These are phyloP conservation scores for Serpula lacrymans DNA, from an alignment of 768 basidiomycete species.

Conservation along the genomic window DNA sequence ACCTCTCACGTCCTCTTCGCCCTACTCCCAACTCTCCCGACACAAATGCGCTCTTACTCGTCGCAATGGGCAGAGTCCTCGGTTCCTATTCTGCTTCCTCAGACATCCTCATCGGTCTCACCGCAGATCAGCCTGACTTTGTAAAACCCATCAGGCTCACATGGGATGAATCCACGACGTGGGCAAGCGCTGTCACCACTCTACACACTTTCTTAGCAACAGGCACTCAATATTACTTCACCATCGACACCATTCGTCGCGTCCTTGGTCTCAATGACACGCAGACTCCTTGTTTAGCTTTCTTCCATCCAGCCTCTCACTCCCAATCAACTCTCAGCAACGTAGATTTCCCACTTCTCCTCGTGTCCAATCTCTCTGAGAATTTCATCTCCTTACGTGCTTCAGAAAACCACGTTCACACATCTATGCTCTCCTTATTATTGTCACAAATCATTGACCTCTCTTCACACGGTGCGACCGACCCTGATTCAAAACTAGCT, in stretches of 20 bases:
- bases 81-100: slow-evolving; percentile 18
- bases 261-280: slow-evolving; percentile 1
- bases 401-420: slow-evolving; percentile 10
- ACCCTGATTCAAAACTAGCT: slow-evolving; percentile 9
- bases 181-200: slow-evolving; percentile 10
- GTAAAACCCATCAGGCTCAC: slow-evolving; percentile 10
- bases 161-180: slow-evolving; percentile 17
- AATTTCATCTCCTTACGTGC: slow-evolving; percentile 13
- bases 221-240: neutral
- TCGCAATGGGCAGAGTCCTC: slow-evolving; percentile 17
- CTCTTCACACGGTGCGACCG: slow-evolving; percentile 1
- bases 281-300: slow-evolving; percentile 12
- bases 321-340: too few species aligned
- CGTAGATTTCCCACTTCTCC: slow-evolving; percentile 9
- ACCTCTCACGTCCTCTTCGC: neutral
- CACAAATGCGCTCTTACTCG: slow-evolving; percentile 13
- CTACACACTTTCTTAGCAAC: slow-evolving; percentile 8
- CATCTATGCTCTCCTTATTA: slow-evolving; percentile 10
- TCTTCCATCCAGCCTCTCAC: too few species aligned
- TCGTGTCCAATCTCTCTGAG: slow-evolving; percentile 4
- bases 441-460: slow-evolving; percentile 17
- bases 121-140: slow-evolving; percentile 1
- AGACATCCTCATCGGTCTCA: slow-evolving; percentile 17
- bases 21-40: slow-evolving; percentile 1
- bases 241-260: neutral